Evolutionary conservation across 2,329 filamentous ascomycete genomes (phyloP).

Genomic region (Penicillium hesseltinei): DNA sequence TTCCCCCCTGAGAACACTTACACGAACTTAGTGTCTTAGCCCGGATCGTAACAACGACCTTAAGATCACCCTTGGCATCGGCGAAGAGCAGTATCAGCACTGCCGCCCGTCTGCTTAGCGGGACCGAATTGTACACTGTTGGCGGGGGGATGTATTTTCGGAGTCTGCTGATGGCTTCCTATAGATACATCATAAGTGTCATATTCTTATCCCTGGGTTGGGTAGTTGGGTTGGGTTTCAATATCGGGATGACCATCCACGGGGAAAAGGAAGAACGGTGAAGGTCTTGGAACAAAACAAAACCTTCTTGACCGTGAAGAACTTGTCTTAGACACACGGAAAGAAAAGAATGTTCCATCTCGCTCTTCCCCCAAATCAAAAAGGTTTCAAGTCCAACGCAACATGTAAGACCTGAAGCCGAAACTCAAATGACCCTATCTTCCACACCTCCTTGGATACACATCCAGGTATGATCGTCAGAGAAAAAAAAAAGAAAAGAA

Average conservation of each 20-base stretch:
- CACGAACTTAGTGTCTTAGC: slow-evolving; percentile 59
- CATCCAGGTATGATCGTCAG: not conserved
- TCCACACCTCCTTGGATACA: not conserved
- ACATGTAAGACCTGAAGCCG: slow-evolving; percentile 1
- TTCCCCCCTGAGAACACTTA: slow-evolving; percentile 25
- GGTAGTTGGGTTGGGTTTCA: slow-evolving; percentile 16
- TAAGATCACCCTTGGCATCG: slow-evolving; percentile 74
- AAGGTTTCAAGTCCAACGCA: not conserved
- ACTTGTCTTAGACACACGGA: not conserved
- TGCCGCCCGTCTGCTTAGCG: slow-evolving; percentile 69
- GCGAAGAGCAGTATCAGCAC: slow-evolving; percentile 87
- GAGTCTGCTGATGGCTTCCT: slow-evolving; percentile 56
- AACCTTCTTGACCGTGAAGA: not conserved
- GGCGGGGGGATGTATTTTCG: slow-evolving; percentile 57
- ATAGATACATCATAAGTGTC: slow-evolving; percentile 1
- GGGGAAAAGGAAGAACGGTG: not conserved
- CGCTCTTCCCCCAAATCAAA: not conserved
- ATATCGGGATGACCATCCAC: slow-evolving; percentile 24
- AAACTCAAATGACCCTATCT: slow-evolving; percentile 4
- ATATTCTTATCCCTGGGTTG: slow-evolving; percentile 1
- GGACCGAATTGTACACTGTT: slow-evolving; percentile 57
- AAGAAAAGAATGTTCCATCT: slow-evolving; percentile 7
- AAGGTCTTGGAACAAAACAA: not conserved
- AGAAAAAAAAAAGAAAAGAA: not conserved
- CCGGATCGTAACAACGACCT: slow-evolving; percentile 62